Base-by-base conservation (phyloP, 2,329 filamentous ascomycete genomes). In the Achaetomium macrosporum region DNA sequence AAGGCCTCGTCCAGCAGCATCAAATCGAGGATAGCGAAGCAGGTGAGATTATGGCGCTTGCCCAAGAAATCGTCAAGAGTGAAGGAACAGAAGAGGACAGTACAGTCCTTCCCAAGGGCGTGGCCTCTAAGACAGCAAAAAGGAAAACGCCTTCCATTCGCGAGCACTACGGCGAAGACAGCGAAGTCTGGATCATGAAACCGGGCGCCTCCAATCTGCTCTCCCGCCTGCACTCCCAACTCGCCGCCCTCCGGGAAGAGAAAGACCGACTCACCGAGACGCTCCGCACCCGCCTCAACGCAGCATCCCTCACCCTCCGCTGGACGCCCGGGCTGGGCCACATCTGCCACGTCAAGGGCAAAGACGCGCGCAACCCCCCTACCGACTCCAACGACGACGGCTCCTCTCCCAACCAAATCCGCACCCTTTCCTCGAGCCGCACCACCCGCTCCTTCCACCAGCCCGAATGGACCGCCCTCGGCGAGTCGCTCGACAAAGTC, bases 311-410 rank as follows among this genome's bases (percentile, higher is more conserved):
- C 41, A 87, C 83, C 0, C 78, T 99, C 17, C 88, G 86, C 62
- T 97, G 90, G 87, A 90, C 86, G 1, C 87, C 92, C 0, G 86
- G 85, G 13, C 77, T 96, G 2, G 92, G 93, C 9, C 89, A 99
- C 67, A 88, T 95, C 64, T 91, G 88, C 62, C 91, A 97, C 66
- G 80, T 97, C 62, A 93, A 86, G 68, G 90, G 90, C 33, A 91
- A 87, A 66, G 87, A 93, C 62, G 73, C 79, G 42, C 72, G 70
- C 17, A 65, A 61, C 36, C 55, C 70, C 16, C 54, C 61, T 29
- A 36, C 30, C 42, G 41, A 30, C 43, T 3, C 30, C 47, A 46
- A 37, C 16, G 16, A 58, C 29, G 29, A 41, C 42, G 5, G 17
- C 45, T 11, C n/a, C 31, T 35, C 30, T 65, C 72, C 15, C 5